These are phyloP conservation scores for Penicillium sp. DNA, from an alignment of 2,329 filamentous ascomycete species.

Conservation along the genomic window DNA sequence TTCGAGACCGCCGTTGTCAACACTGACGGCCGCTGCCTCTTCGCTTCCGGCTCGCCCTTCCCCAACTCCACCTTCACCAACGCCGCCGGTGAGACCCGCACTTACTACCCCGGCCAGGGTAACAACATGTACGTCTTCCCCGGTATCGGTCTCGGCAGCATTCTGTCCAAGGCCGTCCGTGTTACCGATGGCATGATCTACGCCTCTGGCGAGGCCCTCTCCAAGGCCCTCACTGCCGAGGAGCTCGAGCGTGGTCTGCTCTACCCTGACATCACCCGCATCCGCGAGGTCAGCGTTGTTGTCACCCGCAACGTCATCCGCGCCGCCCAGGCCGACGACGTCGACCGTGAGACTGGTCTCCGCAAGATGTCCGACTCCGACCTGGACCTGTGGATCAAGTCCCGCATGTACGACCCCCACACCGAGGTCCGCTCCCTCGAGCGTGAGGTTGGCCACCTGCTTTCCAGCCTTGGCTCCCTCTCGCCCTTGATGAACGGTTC, in stretches of 20 bases:
- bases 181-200: conserved; percentile 98
- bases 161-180: conserved; percentile 81
- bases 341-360: conserved; percentile 54
- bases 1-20: conserved; percentile 90
- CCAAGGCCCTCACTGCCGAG: conserved; percentile 73
- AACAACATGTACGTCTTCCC: conserved; percentile 92
- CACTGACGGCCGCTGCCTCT: conserved; percentile 89
- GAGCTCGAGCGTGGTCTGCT: conserved; percentile 83
- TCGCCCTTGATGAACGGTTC: conserved; percentile 26
- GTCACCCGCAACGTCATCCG: conserved; percentile 94
- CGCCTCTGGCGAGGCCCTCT: conserved; percentile 80
- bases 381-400: conserved; percentile 50
- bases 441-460: conserved; percentile 47
- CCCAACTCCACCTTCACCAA: conserved; percentile 67
- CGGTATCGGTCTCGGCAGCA: conserved; percentile 88
- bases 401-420: conserved; percentile 53
- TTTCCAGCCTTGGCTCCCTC: conserved; percentile 36
- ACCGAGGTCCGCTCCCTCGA: conserved; percentile 49
- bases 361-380: conserved; percentile 45
- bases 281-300: conserved; percentile 82
- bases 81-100: conserved; percentile 58
- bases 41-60: conserved; percentile 95
- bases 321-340: conserved; percentile 78
- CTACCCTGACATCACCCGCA: conserved; percentile 88
- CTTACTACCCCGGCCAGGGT: conserved; percentile 78